Conservation (phyloP, 495 filamentous ascomycete species). For the Aspergillus diversus region DNA sequence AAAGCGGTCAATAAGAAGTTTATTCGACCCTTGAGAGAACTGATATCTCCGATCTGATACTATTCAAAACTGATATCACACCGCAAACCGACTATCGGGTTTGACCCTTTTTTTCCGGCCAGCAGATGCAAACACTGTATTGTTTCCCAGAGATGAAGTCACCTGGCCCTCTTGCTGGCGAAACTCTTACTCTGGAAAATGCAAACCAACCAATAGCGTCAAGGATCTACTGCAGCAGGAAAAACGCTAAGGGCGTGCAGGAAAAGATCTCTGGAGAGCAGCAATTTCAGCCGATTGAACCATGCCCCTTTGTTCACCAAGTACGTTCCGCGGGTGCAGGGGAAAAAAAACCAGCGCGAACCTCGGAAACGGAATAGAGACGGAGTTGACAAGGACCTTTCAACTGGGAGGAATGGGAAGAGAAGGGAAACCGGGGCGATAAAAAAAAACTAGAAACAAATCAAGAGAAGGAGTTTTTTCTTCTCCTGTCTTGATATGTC, state of each 20-base stretch:
- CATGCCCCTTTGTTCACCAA: neutral
- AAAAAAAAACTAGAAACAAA: neutral
- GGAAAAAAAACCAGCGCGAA: neutral
- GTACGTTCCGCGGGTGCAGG: neutral
- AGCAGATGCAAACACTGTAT: neutral
- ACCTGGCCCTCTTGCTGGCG: neutral
- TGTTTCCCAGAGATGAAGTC: neutral
- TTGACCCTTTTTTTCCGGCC: neutral
- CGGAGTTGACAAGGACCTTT: neutral
- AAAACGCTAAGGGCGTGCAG: neutral
- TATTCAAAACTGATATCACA: neutral
- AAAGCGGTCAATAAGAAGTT: too few species aligned
- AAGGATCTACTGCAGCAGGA: slow-evolving; percentile 1
- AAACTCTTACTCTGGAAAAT: neutral
- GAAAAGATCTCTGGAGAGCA: slow-evolving; percentile 6
- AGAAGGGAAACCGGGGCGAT: neutral
- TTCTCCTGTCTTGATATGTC: neutral
- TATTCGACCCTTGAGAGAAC: too few species aligned
- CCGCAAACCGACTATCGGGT: neutral
- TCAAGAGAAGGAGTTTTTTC: neutral
- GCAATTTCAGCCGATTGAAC: slow-evolving; percentile 3
- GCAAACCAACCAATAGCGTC: neutral
- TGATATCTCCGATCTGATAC: neutral
- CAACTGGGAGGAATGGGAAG: neutral
- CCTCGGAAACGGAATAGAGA: neutral